Conservation (phyloP, 306 rosid species). For the barrel medic (Medicago truncatula) region DNA sequence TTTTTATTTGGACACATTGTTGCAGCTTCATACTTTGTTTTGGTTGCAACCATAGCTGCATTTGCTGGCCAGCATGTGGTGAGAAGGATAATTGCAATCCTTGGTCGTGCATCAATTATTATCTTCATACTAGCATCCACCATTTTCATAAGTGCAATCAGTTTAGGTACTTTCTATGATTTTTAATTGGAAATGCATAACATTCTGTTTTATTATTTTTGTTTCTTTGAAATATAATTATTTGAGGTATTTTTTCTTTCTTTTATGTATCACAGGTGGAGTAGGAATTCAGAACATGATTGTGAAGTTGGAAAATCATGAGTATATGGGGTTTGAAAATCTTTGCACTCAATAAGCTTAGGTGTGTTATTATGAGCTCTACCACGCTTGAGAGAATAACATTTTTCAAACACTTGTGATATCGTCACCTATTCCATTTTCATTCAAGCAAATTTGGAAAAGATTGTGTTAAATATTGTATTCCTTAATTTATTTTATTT, state of each 20-base stretch:
- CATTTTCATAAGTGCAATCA: conserved; percentile 74
- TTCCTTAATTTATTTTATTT: conserved; percentile 14
- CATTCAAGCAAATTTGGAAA: conserved; percentile 32
- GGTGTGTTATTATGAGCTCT: background rate
- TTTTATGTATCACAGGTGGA: conserved; percentile 57
- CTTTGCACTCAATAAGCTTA: conserved; percentile 57
- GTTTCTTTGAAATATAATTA: background rate
- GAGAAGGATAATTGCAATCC: conserved; percentile 64
- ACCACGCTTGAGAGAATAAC: conserved; percentile 16
- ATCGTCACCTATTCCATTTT: conserved; percentile 38
- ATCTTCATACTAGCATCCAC: conserved; percentile 77
- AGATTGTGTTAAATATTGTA: conserved; percentile 29
- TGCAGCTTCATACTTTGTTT: conserved; percentile 70
- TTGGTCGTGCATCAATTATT: conserved; percentile 75
- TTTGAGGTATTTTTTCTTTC: background rate
- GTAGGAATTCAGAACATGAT: conserved; percentile 79
- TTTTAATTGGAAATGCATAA: background rate
- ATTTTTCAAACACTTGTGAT: conserved; percentile 28
- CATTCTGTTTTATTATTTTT: background rate
- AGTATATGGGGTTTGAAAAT: conserved; percentile 79
- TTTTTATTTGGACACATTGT: conserved; percentile 4
- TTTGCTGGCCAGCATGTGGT: conserved; percentile 79
- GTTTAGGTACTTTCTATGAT: conserved; percentile 60
- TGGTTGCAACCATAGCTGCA: conserved; percentile 75
- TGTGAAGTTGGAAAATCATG: conserved; percentile 68